Percentiles rank a stretch among this genome's conserved stretches.
Conservation (phyloP, 306 rosid species). For the Pyrus communis region DNA sequence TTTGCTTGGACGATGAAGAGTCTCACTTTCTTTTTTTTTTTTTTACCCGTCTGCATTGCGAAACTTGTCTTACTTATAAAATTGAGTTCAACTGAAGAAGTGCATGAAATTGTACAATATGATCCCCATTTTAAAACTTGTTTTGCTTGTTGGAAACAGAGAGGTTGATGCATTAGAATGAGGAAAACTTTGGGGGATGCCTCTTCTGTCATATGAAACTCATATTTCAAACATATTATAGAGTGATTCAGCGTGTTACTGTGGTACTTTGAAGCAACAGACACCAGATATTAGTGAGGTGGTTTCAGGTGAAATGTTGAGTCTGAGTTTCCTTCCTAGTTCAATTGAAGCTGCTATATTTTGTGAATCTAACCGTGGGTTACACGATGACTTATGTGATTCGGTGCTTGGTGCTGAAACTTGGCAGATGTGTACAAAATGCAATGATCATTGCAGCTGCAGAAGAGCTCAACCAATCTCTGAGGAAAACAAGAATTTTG, state of each 20-base stretch:
- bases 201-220: not conserved
- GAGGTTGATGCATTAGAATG: slow-evolving; percentile 5
- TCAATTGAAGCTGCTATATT: slow-evolving; percentile 51
- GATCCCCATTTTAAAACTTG: not conserved
- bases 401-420: slow-evolving; percentile 53
- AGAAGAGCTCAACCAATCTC: slow-evolving; percentile 34
- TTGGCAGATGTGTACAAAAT: slow-evolving; percentile 67
- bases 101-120: not conserved
- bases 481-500: slow-evolving; percentile 33
- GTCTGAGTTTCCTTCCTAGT: slow-evolving; percentile 39
- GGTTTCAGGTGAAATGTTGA: slow-evolving; percentile 60
- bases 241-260: slow-evolving; percentile 4
- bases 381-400: slow-evolving; percentile 39
- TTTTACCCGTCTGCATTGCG: not conserved
- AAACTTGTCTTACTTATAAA: not conserved
- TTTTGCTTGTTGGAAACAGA: slow-evolving; percentile 6
- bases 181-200: slow-evolving; percentile 8
- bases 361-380: slow-evolving; percentile 38
- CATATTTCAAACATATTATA: not conserved
- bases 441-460: slow-evolving; percentile 42
- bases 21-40: not conserved
- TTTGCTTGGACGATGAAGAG: not conserved
- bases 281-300: slow-evolving; percentile 14
- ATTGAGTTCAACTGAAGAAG: not conserved
- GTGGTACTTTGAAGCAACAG: slow-evolving; percentile 23